Evolutionary conservation across 2,329 filamentous ascomycete genomes (phyloP).

Genomic region (Metarhizium robertsii): DNA sequence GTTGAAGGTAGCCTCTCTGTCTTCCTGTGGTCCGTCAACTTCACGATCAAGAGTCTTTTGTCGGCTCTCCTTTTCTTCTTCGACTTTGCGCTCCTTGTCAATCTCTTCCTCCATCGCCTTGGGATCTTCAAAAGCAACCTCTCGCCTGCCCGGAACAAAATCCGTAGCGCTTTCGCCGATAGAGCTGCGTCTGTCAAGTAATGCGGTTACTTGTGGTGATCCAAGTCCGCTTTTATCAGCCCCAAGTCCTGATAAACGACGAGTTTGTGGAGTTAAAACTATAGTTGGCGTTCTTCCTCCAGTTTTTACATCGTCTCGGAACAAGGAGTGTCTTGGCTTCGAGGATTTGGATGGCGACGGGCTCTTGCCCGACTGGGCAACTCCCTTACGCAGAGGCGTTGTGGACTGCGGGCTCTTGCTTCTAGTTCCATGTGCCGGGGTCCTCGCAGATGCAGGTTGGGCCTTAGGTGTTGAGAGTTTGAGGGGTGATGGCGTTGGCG

Average conservation of each 20-base stretch:
- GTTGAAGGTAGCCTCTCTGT: conserved; percentile 55
- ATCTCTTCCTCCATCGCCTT: conserved; percentile 52
- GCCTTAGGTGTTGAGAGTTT: conserved; percentile 15
- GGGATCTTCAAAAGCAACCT: conserved; percentile 57
- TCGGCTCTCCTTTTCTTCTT: conserved; percentile 51
- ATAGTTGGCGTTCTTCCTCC: conserved; percentile 54
- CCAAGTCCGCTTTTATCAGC: conserved; percentile 63
- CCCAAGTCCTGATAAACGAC: conserved; percentile 58
- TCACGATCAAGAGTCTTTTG: conserved; percentile 47
- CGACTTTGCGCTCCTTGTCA: conserved; percentile 48
- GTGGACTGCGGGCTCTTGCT: conserved; percentile 9
- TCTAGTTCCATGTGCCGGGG: not conserved
- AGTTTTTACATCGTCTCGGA: conserved; percentile 42
- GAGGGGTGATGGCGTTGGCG: conserved; percentile 14
- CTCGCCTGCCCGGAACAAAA: conserved; percentile 48
- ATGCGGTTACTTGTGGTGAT: conserved; percentile 62
- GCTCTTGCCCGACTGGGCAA: conserved; percentile 8
- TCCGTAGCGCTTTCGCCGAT: conserved; percentile 56
- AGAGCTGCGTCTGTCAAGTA: conserved; percentile 62
- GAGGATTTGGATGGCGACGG: conserved; percentile 10
- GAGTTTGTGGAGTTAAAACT: conserved; percentile 40
- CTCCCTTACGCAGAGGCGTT: conserved; percentile 8
- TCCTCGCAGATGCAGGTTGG: not conserved
- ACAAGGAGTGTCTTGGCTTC: conserved; percentile 31
- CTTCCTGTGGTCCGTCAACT: conserved; percentile 32